phyloP scores from a whole-genome alignment of 805 yeast species.

The Vanderwaltozyma yarrowii region DNA sequence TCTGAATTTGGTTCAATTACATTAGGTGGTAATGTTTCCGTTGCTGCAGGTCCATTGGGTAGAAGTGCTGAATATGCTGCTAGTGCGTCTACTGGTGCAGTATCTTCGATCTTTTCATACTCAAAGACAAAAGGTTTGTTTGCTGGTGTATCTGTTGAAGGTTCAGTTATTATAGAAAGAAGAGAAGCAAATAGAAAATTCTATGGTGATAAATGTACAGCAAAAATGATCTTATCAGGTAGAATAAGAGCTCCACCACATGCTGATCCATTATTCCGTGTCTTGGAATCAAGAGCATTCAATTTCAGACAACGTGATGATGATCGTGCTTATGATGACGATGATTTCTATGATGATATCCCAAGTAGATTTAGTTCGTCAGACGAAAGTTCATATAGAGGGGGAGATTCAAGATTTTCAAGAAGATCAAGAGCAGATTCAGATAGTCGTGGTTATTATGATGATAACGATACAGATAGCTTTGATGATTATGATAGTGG shows the following conservation, averaged over 20 bases:
- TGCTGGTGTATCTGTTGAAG: constrained; percentile 96
- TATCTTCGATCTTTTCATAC: constrained; percentile 86
- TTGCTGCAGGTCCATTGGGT: constrained; percentile 97
- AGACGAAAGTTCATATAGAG: constrained; percentile 8
- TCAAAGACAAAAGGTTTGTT: constrained; percentile 93
- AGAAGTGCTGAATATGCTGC: constrained; percentile 98
- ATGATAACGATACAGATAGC: constrained; percentile 5
- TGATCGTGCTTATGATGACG: constrained; percentile 52
- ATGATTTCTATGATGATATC: constrained; percentile 58
- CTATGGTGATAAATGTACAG: constrained; percentile 81
- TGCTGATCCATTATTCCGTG: constrained; percentile 76
- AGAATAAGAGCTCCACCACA: constrained; percentile 89
- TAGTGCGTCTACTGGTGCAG: constrained; percentile 75
- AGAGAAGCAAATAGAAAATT: constrained; percentile 94
- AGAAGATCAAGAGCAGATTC: constrained; percentile 1
- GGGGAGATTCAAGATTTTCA: not conserved
- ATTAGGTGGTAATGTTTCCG: constrained; percentile 86
- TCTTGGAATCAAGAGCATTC: constrained; percentile 79
- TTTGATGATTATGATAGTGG: constrained; percentile 1
- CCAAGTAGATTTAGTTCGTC: constrained; percentile 36
- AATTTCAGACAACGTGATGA: constrained; percentile 39
- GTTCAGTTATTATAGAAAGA: constrained; percentile 92
- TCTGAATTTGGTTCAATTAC: constrained; percentile 92
- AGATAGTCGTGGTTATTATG: constrained; percentile 11
- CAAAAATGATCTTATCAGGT: constrained; percentile 76